Conservation (phyloP, 1,139 yeast genomes). For the Chernovozyma sophiae-reginae region DNA sequence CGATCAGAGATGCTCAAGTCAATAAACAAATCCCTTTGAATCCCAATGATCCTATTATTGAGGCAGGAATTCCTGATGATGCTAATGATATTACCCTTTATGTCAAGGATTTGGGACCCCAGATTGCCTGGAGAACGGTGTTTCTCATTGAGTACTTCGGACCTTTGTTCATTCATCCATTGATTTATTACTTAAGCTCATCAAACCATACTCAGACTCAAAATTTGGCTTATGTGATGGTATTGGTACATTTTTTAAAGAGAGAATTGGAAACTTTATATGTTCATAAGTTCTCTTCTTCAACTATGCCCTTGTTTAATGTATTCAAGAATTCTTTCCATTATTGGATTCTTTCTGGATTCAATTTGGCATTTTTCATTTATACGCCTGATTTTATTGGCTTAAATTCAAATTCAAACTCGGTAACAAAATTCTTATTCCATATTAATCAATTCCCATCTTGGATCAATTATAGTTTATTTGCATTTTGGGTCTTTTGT, state of each 20-base stretch:
- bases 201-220: conserved; percentile 49
- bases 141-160: conserved; percentile 85
- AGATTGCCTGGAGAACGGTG: conserved; percentile 87
- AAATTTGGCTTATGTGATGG: conserved; percentile 47
- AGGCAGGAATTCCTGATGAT: conserved; percentile 22
- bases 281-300: conserved; percentile 78
- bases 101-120: conserved; percentile 90
- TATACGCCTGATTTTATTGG: conserved; percentile 50
- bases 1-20: conserved; percentile 25
- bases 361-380: conserved; percentile 61
- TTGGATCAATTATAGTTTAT: conserved; percentile 24
- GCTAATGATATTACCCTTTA: conserved; percentile 33
- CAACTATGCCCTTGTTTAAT: conserved; percentile 89
- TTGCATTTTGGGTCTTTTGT: conserved; percentile 54
- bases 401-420: conserved; percentile 11
- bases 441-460: conserved; percentile 29
- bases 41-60: conserved; percentile 25
- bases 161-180: conserved; percentile 75
- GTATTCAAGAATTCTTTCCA: conserved; percentile 85
- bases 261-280: conserved; percentile 84
- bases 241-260: conserved; percentile 73
- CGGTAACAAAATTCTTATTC: conserved; percentile 20
- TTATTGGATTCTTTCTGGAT: conserved; percentile 87
- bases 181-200: conserved; percentile 47
- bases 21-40: conserved; percentile 32